Percentiles rank a stretch among this genome's conserved stretches.
phyloP scores from a whole-genome alignment of 805 yeast species.

The Candida corydali region DNA sequence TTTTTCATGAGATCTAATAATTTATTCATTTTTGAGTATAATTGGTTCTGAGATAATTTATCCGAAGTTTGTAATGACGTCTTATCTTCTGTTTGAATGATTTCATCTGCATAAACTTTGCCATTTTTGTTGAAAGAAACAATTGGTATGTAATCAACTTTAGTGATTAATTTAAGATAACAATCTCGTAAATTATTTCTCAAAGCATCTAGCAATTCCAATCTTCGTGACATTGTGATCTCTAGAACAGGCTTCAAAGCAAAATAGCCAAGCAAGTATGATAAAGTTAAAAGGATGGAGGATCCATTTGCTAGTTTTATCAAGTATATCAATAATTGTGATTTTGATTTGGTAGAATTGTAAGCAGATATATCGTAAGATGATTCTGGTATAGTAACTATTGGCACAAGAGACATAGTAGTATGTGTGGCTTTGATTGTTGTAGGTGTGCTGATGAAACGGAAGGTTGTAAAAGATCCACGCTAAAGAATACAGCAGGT shows the following conservation, averaged over 20 bases:
- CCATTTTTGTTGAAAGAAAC: slow-evolving; percentile 29
- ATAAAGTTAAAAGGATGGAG: slow-evolving; percentile 23
- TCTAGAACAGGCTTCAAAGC: slow-evolving; percentile 34
- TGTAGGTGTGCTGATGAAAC: too few species aligned
- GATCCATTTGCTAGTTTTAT: slow-evolving; percentile 32
- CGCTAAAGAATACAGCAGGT: too few species aligned
- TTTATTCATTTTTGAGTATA: slow-evolving; percentile 19
- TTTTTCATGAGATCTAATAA: slow-evolving; percentile 17
- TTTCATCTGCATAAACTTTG: slow-evolving; percentile 32
- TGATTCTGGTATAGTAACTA: slow-evolving; percentile 38
- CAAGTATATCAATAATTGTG: slow-evolving; percentile 23
- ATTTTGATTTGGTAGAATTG: slow-evolving; percentile 13
- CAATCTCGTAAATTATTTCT: slow-evolving; percentile 30
- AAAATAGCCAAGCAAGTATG: slow-evolving; percentile 29
- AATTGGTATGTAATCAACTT: slow-evolving; percentile 36
- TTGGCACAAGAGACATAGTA: slow-evolving; percentile 22
- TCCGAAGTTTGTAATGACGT: slow-evolving; percentile 15
- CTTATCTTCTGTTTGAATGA: slow-evolving; percentile 33
- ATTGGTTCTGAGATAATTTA: slow-evolving; percentile 20
- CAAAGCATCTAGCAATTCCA: slow-evolving; percentile 31
- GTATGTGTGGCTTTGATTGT: neutral
- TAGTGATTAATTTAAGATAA: slow-evolving; percentile 28
- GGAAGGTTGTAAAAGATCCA: too few species aligned
- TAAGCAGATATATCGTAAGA: slow-evolving; percentile 32
- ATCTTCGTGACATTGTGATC: slow-evolving; percentile 22